Percentiles rank a stretch among this genome's conserved stretches.
Evolutionary conservation across 106 monocot genomes (phyloP).

Genomic region (Dactylorhiza incarnata): DNA sequence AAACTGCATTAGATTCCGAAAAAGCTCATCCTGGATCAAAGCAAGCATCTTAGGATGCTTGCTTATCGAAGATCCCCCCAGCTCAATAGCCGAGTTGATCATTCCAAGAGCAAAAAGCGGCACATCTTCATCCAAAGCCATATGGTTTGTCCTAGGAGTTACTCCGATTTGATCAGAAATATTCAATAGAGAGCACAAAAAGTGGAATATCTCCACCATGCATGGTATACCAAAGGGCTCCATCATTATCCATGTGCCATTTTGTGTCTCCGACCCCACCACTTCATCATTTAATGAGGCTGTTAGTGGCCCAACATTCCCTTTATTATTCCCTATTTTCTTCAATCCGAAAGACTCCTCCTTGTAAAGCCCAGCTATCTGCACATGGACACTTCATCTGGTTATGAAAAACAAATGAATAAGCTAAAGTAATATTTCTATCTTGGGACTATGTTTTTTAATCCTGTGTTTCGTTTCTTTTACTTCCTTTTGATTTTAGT

Average conservation of each 20-base stretch:
- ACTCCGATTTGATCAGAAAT: constrained; percentile 55
- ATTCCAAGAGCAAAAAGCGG: constrained; percentile 74
- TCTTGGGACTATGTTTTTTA: too few species aligned
- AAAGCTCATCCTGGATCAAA: constrained; percentile 70
- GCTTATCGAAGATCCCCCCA: constrained; percentile 44
- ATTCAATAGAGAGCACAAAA: constrained; percentile 74
- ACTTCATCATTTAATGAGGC: constrained; percentile 19
- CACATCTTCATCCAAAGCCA: constrained; percentile 77
- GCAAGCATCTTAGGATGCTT: constrained; percentile 55
- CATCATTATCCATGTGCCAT: constrained; percentile 21
- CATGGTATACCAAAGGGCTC: constrained; percentile 71
- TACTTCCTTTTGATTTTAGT: too few species aligned
- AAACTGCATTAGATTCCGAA: constrained; percentile 85
- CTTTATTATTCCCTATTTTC: constrained; percentile 61
- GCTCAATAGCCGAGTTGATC: constrained; percentile 69
- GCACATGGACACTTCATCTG: constrained; percentile 10
- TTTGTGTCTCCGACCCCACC: constrained; percentile 5
- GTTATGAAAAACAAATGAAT: too few species aligned
- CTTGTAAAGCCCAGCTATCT: constrained; percentile 40
- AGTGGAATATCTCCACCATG: constrained; percentile 82
- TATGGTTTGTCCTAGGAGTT: constrained; percentile 43
- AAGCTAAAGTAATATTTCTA: too few species aligned
- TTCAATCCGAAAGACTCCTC: constrained; percentile 40
- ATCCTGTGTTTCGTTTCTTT: too few species aligned
- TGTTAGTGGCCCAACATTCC: constrained; percentile 9